These are phyloP conservation scores for Artomyces pyxidatus DNA, from an alignment of 768 basidiomycete genomes.

Conservation along the genomic window DNA sequence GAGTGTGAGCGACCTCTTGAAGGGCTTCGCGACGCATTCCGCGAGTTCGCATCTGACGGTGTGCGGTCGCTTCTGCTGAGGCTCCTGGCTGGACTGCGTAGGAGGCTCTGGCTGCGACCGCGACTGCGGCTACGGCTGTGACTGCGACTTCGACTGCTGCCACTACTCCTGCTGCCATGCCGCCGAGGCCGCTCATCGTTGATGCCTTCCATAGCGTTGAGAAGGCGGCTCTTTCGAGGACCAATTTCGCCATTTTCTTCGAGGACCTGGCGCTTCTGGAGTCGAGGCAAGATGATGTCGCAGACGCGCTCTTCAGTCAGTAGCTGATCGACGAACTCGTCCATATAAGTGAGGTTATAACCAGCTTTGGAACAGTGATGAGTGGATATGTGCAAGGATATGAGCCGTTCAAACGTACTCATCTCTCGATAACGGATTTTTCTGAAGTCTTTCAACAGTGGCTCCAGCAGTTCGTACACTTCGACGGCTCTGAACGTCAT, in stretches of 20 bases:
- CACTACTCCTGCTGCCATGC: conserved; percentile 31
- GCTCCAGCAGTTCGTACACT: conserved; percentile 90
- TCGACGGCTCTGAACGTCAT: conserved; percentile 90
- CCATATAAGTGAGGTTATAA: conserved; percentile 79
- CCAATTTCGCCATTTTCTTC: conserved; percentile 91
- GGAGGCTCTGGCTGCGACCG: conserved; percentile 19
- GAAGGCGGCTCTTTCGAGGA: conserved; percentile 76
- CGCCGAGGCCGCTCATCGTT: conserved; percentile 40
- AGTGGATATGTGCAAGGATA: not conserved
- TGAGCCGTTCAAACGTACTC: conserved; percentile 51
- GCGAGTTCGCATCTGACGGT: conserved; percentile 39
- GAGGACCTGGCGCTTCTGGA: conserved; percentile 75
- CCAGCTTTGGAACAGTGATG: conserved; percentile 48
- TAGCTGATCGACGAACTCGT: conserved; percentile 83
- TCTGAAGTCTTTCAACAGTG: conserved; percentile 86
- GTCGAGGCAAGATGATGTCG: conserved; percentile 90
- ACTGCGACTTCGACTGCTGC: conserved; percentile 23
- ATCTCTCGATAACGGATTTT: conserved; percentile 78
- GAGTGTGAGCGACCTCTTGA: conserved; percentile 35
- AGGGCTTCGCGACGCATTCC: conserved; percentile 61
- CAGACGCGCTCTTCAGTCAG: conserved; percentile 88
- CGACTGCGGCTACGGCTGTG: conserved; percentile 24
- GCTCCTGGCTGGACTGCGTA: conserved; percentile 24
- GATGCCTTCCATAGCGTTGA: conserved; percentile 79
- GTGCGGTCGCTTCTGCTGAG: conserved; percentile 22